Percentiles rank a stretch among this genome's conserved stretches.
Evolutionary conservation across 495 filamentous ascomycete genomes (phyloP).

Genomic region (Daldinia grandis): DNA sequence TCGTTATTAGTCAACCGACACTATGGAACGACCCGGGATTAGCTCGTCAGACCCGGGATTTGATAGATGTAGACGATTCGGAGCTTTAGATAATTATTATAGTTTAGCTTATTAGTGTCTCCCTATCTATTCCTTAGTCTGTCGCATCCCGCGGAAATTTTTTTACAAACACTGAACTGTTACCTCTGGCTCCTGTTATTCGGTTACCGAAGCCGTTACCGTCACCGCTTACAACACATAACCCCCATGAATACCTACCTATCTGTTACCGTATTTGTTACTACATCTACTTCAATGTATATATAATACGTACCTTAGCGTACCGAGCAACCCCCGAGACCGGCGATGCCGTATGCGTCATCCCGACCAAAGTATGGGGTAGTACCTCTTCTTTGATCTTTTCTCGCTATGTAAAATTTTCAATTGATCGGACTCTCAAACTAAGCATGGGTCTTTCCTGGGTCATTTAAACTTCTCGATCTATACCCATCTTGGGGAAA

Average conservation of each 20-base stretch:
- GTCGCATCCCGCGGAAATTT: conserved; percentile 20
- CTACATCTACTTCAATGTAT: not conserved
- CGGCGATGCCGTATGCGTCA: conserved; percentile 40
- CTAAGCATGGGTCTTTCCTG: not conserved
- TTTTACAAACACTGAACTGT: not conserved
- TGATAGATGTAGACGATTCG: not conserved
- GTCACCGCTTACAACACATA: not conserved
- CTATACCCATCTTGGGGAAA: conserved; percentile 25
- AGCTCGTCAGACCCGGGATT: conserved; percentile 3
- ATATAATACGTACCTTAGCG: conserved; percentile 7
- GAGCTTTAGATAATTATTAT: conserved; percentile 1
- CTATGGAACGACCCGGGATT: conserved; percentile 3
- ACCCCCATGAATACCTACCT: not conserved
- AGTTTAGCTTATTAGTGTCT: not conserved
- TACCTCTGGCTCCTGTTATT: not conserved
- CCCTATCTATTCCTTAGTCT: conserved; percentile 1
- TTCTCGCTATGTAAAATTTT: conserved; percentile 25
- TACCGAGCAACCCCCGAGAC: conserved; percentile 28
- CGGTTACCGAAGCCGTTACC: not conserved
- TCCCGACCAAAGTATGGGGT: conserved; percentile 15
- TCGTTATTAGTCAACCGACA: not conserved
- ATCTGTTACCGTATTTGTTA: conserved; percentile 1
- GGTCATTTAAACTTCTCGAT: conserved; percentile 14
- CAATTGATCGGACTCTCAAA: conserved; percentile 20
- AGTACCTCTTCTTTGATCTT: conserved; percentile 17